Base-by-base conservation (phyloP, 164 flowering plant genomes). In the Stephania japonica region DNA sequence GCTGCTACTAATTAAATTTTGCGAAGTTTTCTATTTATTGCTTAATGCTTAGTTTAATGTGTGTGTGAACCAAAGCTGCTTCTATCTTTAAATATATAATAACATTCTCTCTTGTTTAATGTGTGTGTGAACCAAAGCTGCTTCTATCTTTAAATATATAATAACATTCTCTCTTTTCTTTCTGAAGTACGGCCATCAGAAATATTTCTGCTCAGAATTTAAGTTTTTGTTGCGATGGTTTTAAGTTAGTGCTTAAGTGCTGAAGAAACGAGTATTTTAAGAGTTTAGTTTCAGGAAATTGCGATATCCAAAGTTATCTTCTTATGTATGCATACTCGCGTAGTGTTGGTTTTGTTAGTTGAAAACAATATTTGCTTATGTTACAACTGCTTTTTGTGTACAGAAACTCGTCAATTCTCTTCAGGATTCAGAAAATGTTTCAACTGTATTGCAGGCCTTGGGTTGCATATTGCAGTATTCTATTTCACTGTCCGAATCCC, bases 361-460 rank as follows among this genome's bases (percentile, higher is more conserved):
- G 24, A 47, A 62, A 47, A 62, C 27, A n/a, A 61, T 63, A 19
- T 67, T 3, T 72, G 47, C 44, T 71, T 70, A 23, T 67, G 47
- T 38, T 56, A 14, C 12, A 62, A 18, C 5, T 38, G 12, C 69
- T 44, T 19, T 71, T 2, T 63, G 38, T 82, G 42, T 71, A 47
- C 90, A 96, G 99, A 81, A 75, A 79, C 92, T 96, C 64, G 83
- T 91, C 80, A 83, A 84, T 78, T 86, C 88, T 72, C 84, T 96
- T 64, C 76, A 64, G 56, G 72, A 68, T 65, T 85, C 90, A 72
- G 59, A 67, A 78, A 89, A 88, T 69, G 26, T 84, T 42, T 89
- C 97, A 19, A 90, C 98, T 68, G 81, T 87, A 8, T 79, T 96
- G 84, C 97, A 93, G 79, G 90, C 99, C 21, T 81, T 93, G 85